Evolutionary conservation across 1,284 basidiomycete genomes (phyloP), one percentile per base, ranked within the genome.

Genomic region (Cryptococcus sp.): DNA sequence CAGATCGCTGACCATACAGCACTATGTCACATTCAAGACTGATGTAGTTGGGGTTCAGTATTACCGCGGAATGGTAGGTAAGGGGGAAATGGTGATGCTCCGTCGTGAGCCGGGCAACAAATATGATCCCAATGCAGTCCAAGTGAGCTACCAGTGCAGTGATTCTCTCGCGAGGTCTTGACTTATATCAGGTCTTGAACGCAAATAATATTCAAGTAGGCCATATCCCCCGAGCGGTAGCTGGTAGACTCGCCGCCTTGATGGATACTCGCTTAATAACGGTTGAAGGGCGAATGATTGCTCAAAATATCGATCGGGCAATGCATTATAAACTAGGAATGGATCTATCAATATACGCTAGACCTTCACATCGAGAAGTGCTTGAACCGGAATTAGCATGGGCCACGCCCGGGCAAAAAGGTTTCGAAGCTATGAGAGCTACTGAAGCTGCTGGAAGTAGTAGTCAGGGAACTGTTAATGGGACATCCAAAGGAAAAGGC

Each of bases 1-100:
- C 25, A 2, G 5, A 37, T 32, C 13, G 32, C 44, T 18, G 86
- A 16, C 32, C 16, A 16, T 16, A 52, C 85, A 91, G 70, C 72
- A 88, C 19, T 87, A 85, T 64, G 80, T 83, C 46, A 78, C 76
- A 11, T 53, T 83, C 63, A 74, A 72, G 10, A 81, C 85, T 0
- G 83, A 80, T 45, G 82, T 89, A 14, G 89, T 91, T 0, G 88
- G 88, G 0, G 77, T 91, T 11, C 87, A 88, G 64, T 88, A 91
- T 66, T 91, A 91, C 64, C n/a, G 41, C 82, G 87, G 88, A 36
- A 64, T 91, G 48, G 89, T 90, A 36, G 87, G 84, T 3, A 70
- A 80, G 1, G 86, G 85, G 42, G 88, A 91, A 69, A 81, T 88
- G 69, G 88, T 91, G n/a, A 73, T 79, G 42, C 77, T 91, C 0